A percentile compares a stretch with the other conserved stretches of the same genome.
Conservation (phyloP, 2,329 filamentous ascomycete genomes). For the Fusarium sp. region DNA sequence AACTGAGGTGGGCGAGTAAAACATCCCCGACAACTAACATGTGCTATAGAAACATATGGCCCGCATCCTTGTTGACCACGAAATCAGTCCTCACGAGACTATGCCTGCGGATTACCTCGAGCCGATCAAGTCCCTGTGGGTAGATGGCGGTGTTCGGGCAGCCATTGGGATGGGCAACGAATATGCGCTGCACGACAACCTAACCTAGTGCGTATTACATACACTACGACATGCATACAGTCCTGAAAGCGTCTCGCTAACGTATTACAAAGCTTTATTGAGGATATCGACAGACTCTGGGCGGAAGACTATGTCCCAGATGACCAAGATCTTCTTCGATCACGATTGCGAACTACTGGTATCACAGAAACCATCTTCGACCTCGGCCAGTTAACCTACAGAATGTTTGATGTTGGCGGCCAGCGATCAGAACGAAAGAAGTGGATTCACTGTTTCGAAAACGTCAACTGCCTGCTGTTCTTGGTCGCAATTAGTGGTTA, state of each 20-base stretch:
- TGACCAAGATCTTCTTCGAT: conserved; percentile 94
- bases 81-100: conserved; percentile 84
- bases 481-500: conserved; percentile 96
- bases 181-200: conserved; percentile 95
- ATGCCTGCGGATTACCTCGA: conserved; percentile 83
- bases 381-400: conserved; percentile 90
- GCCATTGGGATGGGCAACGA: conserved; percentile 96
- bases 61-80: conserved; percentile 81
- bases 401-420: conserved; percentile 96
- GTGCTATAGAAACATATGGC: conserved; percentile 78
- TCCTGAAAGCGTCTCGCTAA: conserved; percentile 34
- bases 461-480: conserved; percentile 92
- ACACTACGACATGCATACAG: not conserved
- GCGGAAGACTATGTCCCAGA: conserved; percentile 84
- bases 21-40: conserved; percentile 54
- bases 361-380: conserved; percentile 97
- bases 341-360: conserved; percentile 89
- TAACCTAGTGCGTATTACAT: conserved; percentile 80
- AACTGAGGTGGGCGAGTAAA: conserved; percentile 29
- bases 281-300: conserved; percentile 81
- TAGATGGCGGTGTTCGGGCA: conserved; percentile 83
- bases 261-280: conserved; percentile 76
- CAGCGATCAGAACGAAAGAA: conserved; percentile 95
- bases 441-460: conserved; percentile 97
- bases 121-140: conserved; percentile 88